A percentile compares a stretch with the other conserved stretches of the same genome.
These are phyloP conservation scores for Ogataea nakhonphanomensis DNA, from an alignment of 805 yeast species.

Conservation along the genomic window DNA sequence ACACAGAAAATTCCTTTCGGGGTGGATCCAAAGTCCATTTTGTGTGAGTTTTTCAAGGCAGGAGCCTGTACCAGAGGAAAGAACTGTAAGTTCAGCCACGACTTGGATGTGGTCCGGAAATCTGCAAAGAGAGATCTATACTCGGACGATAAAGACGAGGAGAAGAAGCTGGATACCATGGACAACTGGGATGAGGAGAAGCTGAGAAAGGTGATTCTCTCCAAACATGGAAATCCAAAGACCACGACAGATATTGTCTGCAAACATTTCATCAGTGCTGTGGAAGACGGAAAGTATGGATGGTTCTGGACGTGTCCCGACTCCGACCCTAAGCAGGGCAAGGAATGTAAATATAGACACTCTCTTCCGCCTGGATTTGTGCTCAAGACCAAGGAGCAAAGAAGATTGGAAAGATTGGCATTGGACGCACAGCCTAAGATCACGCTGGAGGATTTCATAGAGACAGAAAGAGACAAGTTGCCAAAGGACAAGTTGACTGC, in stretches of 20 bases:
- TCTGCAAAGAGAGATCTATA: conserved; percentile 88
- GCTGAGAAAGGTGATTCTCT: conserved; percentile 75
- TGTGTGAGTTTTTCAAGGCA: conserved; percentile 84
- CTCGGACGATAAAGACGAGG: conserved; percentile 71
- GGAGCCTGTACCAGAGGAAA: conserved; percentile 82
- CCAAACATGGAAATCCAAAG: conserved; percentile 92
- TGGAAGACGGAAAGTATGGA: conserved; percentile 95
- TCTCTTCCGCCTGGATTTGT: conserved; percentile 96
- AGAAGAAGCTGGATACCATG: conserved; percentile 69
- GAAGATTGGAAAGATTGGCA: conserved; percentile 82
- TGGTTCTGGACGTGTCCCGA: conserved; percentile 99
- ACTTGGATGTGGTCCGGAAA: conserved; percentile 78
- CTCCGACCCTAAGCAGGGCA: conserved; percentile 57
- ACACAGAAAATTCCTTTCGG: conserved; percentile 92
- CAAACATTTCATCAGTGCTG: conserved; percentile 92
- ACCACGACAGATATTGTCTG: conserved; percentile 95
- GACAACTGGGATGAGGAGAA: conserved; percentile 97
- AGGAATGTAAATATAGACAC: conserved; percentile 87
- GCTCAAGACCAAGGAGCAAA: conserved; percentile 94
- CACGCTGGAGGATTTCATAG: conserved; percentile 93
- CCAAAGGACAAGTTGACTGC: conserved; percentile 79
- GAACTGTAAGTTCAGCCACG: conserved; percentile 92
- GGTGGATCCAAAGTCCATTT: conserved; percentile 91
- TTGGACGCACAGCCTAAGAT: conserved; percentile 82
- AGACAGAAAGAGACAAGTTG: conserved; percentile 83